Evolutionary conservation across 352 stramenopile genomes (phyloP), one percentile per base, ranked within the genome.

Genomic region (Pythium brassicae): DNA sequence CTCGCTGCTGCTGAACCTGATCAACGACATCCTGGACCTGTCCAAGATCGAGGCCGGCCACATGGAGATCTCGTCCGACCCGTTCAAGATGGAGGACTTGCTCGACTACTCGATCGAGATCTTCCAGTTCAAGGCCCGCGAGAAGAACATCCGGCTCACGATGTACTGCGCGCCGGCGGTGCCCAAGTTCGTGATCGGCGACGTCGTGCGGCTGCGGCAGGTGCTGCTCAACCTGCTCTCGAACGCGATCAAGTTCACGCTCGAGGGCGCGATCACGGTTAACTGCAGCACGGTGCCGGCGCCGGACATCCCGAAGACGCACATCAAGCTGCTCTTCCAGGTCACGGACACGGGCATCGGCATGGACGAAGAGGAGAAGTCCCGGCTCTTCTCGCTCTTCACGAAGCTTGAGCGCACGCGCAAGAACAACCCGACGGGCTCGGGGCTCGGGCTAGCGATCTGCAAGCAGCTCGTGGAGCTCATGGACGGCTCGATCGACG

Each of bases 21-120:
- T 89, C 60, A 89, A 95, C 65, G 85, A 95, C 55, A 95, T 95
- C 52, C 73, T 95, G 17, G 85, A 95, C 64, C 69, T 94, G 44
- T 94, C 87, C 4, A 92, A 92, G 63, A 96, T 97, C 70, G 90
- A 97, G 74, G 89, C 92, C 20, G 88, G 88, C 0, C 92, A 89
- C 65, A 77, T 86, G 71, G 74, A 91, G 60, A 78, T 94, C 61
- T 81, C 77, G 57, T 69, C 76, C 49, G 78, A 95, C 68, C 83
- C 74, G 54, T 82, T 83, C 59, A 68, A 93, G 61, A 76, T 95
- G 71, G 55, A 86, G 53, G 81, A 87, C 25, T 32, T 80, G 49
- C 52, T 87, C 19, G 83, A 96, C 40, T 86, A 91, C 55, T 83
- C 81, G 22, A 73, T 86, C 37, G 86, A 96, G 45, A 85, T 89